Evolutionary conservation across 371 early-diverging fungal species (phyloP).

Genomic region (Lichtheimia ornata): DNA sequence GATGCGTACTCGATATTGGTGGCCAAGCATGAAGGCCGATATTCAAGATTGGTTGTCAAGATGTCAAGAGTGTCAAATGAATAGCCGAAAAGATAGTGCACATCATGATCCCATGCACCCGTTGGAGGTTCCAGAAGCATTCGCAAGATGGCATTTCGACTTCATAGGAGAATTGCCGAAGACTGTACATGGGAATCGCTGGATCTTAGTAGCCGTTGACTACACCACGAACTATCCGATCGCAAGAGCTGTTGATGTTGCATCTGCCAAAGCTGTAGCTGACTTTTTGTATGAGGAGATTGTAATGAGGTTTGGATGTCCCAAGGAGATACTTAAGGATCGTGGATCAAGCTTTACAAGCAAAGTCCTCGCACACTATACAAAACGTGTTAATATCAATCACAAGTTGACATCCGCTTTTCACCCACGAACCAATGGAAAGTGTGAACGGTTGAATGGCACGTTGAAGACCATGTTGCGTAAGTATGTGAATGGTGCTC

Average conservation of each 20-base stretch:
- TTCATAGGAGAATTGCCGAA: neutral
- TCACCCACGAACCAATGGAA: constrained; percentile 19
- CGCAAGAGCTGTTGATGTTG: neutral
- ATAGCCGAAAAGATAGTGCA: too few relatives aligned
- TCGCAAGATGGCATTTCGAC: constrained; percentile 1
- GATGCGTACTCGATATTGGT: constrained; percentile 14
- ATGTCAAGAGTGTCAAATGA: constrained; percentile 19
- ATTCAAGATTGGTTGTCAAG: constrained; percentile 15
- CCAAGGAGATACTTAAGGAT: neutral
- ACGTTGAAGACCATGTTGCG: constrained; percentile 5
- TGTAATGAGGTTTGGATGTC: constrained; percentile 29
- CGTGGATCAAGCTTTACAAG: constrained; percentile 2
- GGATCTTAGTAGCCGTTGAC: constrained; percentile 5
- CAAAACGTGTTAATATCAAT: neutral
- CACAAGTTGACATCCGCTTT: constrained; percentile 16
- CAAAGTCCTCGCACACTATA: constrained; percentile 1
- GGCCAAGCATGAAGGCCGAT: constrained; percentile 1
- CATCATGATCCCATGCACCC: too few relatives aligned
- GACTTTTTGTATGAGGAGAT: constrained; percentile 18
- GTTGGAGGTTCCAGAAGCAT: too few relatives aligned
- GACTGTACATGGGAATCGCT: constrained; percentile 13
- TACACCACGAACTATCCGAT: neutral
- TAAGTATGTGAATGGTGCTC: constrained; percentile 4
- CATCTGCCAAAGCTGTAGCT: constrained; percentile 2
- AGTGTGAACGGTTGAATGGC: constrained; percentile 24